Base-by-base conservation (phyloP, 31 red algal species). In the Endocladia muricata region DNA sequence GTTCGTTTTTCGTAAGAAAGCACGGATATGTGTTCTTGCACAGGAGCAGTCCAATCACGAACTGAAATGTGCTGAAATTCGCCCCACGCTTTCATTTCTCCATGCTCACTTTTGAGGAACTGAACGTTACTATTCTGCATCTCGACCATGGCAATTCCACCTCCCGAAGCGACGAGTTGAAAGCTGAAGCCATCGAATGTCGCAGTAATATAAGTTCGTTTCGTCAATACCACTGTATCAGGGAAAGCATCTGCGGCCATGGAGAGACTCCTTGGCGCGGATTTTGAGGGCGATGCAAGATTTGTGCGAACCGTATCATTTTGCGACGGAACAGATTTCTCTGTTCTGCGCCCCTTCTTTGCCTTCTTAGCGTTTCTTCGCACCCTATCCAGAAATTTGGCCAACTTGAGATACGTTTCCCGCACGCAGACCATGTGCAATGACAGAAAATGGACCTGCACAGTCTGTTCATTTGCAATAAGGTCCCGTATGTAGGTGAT, bases 351-450 rank as follows among this genome's bases (percentile, higher is more conserved):
- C 44, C 11, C 8, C 44, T 49, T 8, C 26, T 23, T 64, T 55
- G 57, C 40, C 40, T 32, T 65, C 48, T 60, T 51, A 22, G 59
- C 76, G 39, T 77, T 36, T 30, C 65, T 69, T 36, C 65, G 62
- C 31, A 89, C 85, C 52, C 29, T 61, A 11, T 84, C 49, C 64
- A 92, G 81, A 68, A 85, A 92, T 26, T 55, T 62, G 17, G 74
- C 73, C 0, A 92, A 58, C 63, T 47, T 65, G 13, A 85, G 38
- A 64, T 85, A 92, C n/a, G 89, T 85, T 63, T 92, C 89, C 55
- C 89, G 62, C 36, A 92, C 81, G 61, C 79, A 92, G 41, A 84
- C 48, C n/a, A 92, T 55, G 74, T 92, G 43, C 21, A 92, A 63
- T 19, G 81, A 92, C 4, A 85, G 67, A 68, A 92, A 85, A 40